phyloP scores from a whole-genome alignment of 2,329 filamentous ascomycete species.

The Cryphonectria japonica region DNA sequence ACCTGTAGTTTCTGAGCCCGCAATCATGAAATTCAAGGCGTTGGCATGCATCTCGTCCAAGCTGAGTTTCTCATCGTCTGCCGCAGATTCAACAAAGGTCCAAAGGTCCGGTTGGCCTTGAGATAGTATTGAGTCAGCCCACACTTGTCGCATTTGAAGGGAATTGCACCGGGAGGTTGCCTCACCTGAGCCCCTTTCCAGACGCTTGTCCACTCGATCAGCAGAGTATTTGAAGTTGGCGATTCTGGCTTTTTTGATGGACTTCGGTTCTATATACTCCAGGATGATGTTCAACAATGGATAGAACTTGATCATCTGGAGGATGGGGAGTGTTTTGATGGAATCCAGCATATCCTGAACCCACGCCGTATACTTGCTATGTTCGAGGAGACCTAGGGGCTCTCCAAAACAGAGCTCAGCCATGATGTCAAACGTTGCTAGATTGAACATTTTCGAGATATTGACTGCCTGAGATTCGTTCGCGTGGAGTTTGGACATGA shows the following conservation, averaged over 20 bases:
- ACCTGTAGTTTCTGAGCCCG: slow-evolving; percentile 28
- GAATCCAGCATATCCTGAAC: slow-evolving; percentile 34
- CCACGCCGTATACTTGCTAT: slow-evolving; percentile 37
- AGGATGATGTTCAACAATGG: neutral
- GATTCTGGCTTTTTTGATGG: neutral
- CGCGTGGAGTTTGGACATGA: slow-evolving; percentile 30
- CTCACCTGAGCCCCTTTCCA: slow-evolving; percentile 13
- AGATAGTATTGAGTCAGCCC: neutral
- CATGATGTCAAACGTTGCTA: slow-evolving; percentile 43
- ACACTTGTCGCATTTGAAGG: neutral
- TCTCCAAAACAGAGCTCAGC: slow-evolving; percentile 50
- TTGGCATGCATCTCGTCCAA: slow-evolving; percentile 17
- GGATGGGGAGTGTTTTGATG: slow-evolving; percentile 24
- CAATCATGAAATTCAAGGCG: slow-evolving; percentile 12
- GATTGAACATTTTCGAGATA: slow-evolving; percentile 33
- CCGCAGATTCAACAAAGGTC: slow-evolving; percentile 8
- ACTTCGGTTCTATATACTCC: slow-evolving; percentile 7
- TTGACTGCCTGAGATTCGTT: slow-evolving; percentile 26
- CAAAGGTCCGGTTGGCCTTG: slow-evolving; percentile 17
- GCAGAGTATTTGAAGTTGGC: slow-evolving; percentile 11
- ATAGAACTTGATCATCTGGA: slow-evolving; percentile 21
- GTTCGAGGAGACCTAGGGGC: slow-evolving; percentile 41
- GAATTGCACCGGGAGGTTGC: neutral
- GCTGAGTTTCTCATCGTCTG: neutral
- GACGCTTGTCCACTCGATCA: slow-evolving; percentile 18